Evolutionary conservation across 192 early-diverging fungal species (phyloP), one percentile per base, ranked within the genome.

Genomic region (Pilaira anomala): DNA sequence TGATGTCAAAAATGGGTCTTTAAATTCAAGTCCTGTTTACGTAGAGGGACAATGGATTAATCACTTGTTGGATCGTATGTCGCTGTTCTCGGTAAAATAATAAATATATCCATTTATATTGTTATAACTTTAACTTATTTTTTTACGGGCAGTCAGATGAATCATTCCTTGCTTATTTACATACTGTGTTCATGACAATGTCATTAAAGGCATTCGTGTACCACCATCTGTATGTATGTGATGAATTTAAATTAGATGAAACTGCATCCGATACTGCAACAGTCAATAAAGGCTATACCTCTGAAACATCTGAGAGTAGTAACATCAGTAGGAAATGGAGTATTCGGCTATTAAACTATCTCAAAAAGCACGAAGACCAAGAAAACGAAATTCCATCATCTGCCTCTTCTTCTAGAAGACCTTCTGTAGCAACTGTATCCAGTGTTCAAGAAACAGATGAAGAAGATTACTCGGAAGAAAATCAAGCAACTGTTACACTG

Each of bases 1-100:
- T 3, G 60, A 69, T 48, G 49, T 59, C 16, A 44, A 65, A 3
- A 46, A 62, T 11, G 67, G 63, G 0, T 54, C 56, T 14, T 22
- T 75, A 4, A 22, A 65, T 13, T 60, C 67, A n/a, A 67, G 73
- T 13, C 64, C 67, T 0, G 48, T 75, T 9, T 75, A 75, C 50
- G 41, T 69, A 28, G 66, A 68, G 36, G 73, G 73, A 0, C 67
- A 66, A 22, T 75, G 73, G 73, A 59, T 75, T 18, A 58, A 62
- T 41, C 67, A 75, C 6, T 44, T 75, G 13, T 30, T 75, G 0
- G 52, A 48, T 21, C 57, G 60, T 8, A 33, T 60, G 9, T 29
- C 48, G n/a, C 19, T 46, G 3, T 75, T 54, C 63, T 53, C 57
- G 36, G 72, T 73, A 63, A 62, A 36, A n/a, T 18, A 24, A 50